phyloP scores from a whole-genome alignment of 345 rosid genomes.

The Camelina laxa region DNA sequence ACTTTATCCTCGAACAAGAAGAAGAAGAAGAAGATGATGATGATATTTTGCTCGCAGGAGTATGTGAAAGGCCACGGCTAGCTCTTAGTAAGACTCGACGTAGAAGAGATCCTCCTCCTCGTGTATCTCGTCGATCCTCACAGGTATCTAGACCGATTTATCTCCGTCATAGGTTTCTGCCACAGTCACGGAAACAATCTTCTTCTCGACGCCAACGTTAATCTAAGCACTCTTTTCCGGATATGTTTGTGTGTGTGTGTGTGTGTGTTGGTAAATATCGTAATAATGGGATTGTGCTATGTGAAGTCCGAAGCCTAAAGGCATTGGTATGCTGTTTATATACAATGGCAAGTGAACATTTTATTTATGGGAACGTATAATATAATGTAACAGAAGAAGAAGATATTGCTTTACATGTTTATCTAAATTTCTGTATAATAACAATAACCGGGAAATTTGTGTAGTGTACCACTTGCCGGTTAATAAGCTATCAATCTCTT shows the following conservation, averaged over 20 bases:
- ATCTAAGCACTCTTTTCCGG: neutral
- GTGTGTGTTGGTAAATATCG: neutral
- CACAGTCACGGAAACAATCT: constrained; percentile 18
- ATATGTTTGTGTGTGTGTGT: neutral
- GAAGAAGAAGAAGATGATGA: neutral
- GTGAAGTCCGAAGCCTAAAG: neutral
- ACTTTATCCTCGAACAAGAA: neutral
- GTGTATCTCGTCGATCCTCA: constrained; percentile 22
- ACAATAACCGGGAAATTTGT: neutral
- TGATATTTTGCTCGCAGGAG: neutral
- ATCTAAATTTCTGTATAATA: constrained; percentile 21
- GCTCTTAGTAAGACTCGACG: constrained; percentile 2
- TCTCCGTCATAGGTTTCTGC: constrained; percentile 40
- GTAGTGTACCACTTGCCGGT: constrained; percentile 5
- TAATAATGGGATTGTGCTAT: constrained; percentile 2
- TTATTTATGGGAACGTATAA: neutral
- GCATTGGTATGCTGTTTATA: neutral
- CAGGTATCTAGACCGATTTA: constrained; percentile 29
- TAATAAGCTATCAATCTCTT: constrained; percentile 11
- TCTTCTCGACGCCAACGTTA: constrained; percentile 32
- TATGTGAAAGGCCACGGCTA: constrained; percentile 6
- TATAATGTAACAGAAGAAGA: neutral
- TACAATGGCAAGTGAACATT: neutral
- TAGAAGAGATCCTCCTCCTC: constrained; percentile 20
- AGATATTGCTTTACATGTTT: neutral